Base-by-base conservation (phyloP, 768 basidiomycete genomes). In the Mycena venus region DNA sequence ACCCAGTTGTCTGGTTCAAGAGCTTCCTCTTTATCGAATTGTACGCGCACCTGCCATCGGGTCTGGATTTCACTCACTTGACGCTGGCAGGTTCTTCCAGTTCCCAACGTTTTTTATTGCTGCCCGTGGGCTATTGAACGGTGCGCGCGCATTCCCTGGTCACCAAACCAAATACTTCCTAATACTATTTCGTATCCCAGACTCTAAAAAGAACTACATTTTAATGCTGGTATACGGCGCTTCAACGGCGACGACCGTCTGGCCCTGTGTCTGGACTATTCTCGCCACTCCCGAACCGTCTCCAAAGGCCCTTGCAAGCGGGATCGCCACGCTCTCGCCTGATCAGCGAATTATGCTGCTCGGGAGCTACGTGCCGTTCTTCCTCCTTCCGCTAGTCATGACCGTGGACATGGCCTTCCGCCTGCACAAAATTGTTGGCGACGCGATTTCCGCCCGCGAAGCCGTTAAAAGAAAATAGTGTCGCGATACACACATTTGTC, bases 21-120 rank as follows among this genome's bases (percentile, higher is more conserved):
- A 87, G 87, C 2, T 95, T 94, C 79, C 66, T 93, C 17, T 79
- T 82, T n/a, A 80, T 93, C 7, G 93, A 94, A 82, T 83, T 82
- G 93, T 94, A 77, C 70, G 92, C 75, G 4, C 21, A n/a, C 9
- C 77, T 23, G n/a, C 44, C 38, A 31, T 1, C 15, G 27, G 25
- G 25, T 49, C 44, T 25, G 14, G 40, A 11, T 27, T 25, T 31
- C 12, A n/a, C 29, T 65, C 47, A 69, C 51, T n/a, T 55, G 17
- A 17, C 34, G 23, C 15, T 38, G 64, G 65, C 56, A 93, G 92
- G 19, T 73, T 90, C 60, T 93, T 94, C 81, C 95, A 96, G 79
- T 82, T 96, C 0, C 96, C 96, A 0, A 88, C 92, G 0, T 96
- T 96, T 79, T 77, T 95, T 53, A 70, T 96, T n/a, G 94, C 93